Evolutionary conservation across 1,284 basidiomycete genomes (phyloP).

Genomic region (Trichosporon sp.): DNA sequence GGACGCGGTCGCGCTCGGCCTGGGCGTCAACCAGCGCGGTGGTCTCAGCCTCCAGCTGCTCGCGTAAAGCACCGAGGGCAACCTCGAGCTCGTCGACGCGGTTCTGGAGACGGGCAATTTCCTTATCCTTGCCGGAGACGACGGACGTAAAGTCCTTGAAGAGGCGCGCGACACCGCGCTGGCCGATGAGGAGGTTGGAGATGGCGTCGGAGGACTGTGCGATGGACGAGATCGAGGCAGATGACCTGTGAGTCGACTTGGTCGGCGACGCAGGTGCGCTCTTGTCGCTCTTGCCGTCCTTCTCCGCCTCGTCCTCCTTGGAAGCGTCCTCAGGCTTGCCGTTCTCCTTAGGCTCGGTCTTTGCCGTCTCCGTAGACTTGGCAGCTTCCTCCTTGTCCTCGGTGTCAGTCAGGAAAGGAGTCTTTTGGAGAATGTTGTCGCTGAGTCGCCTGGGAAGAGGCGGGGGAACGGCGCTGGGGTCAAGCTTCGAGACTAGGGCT

Average conservation of each 20-base stretch:
- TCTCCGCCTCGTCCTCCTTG: conserved; percentile 16
- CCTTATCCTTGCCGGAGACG: conserved; percentile 43
- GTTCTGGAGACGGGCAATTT: conserved; percentile 74
- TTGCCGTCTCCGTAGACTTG: background rate
- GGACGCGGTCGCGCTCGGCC: conserved; percentile 63
- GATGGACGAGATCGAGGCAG: conserved; percentile 20
- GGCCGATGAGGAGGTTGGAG: conserved; percentile 53
- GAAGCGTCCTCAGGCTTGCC: background rate
- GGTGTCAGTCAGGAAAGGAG: conserved; percentile 23
- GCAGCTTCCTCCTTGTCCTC: background rate
- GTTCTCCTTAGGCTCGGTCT: background rate
- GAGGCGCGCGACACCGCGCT: conserved; percentile 53
- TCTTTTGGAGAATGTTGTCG: conserved; percentile 35
- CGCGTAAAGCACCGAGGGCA: conserved; percentile 58
- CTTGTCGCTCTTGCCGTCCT: background rate
- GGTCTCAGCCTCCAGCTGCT: conserved; percentile 69
- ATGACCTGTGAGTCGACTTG: conserved; percentile 21
- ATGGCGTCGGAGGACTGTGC: conserved; percentile 41
- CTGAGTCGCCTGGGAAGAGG: conserved; percentile 32
- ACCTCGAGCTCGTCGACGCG: conserved; percentile 77
- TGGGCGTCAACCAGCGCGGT: conserved; percentile 64
- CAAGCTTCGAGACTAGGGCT: conserved; percentile 46
- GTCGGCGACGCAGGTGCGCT: conserved; percentile 6
- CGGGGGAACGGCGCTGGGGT: conserved; percentile 48
- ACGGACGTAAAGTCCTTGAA: conserved; percentile 52